Base-by-base conservation (phyloP, 1,139 yeast genomes). In the Suhomyces anneliseae region DNA sequence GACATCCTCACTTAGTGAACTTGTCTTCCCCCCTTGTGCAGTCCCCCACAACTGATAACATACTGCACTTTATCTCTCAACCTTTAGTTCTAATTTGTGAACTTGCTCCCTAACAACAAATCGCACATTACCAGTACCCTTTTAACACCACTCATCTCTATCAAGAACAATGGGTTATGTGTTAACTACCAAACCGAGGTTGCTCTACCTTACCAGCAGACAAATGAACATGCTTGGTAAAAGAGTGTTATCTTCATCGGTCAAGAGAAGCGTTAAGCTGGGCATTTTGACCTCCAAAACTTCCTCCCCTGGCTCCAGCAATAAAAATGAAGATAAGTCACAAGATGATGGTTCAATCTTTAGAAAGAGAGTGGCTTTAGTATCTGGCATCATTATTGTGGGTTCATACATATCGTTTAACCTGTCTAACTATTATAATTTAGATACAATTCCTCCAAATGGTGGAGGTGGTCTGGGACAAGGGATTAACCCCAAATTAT, bases 331-430 rank as follows among this genome's bases (percentile, higher is more conserved):
- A 7, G 42, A 29, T 6, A 34, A 42, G n/a, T 12, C 32, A 35
- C 12, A 38, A 7, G 37, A 31, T 27, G 34, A 27, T 42, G 44
- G 39, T 11, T 29, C 47, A 10, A 39, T 46, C 11, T 55, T 63
- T 43, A 61, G 66, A 43, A 68, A 61, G 49, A 64, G 69, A 34
- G 76, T 74, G 38, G 79, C 79, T 3, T 57, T 74, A 7, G 69
- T 74, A 1, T 69, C 77, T n/a, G 79, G 79, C 19, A 57, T 74
- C 43, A 66, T 75, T 38, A 69, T 74, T n/a, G 74, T 75, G 27
- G 79, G 79, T 5, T 70, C 77, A 7, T 75, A 72, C 50, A 66
- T 75, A 34, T 60, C 75, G 4, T 69, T 75, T 54, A 71, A 67
- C 50, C 77, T 68, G 54, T 62, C 75, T 26, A 69, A 71, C 53